Percentiles rank a stretch among this genome's conserved stretches.
phyloP scores from a whole-genome alignment of 495 filamentous ascomycete species.

The Chaetomium fimeti region DNA sequence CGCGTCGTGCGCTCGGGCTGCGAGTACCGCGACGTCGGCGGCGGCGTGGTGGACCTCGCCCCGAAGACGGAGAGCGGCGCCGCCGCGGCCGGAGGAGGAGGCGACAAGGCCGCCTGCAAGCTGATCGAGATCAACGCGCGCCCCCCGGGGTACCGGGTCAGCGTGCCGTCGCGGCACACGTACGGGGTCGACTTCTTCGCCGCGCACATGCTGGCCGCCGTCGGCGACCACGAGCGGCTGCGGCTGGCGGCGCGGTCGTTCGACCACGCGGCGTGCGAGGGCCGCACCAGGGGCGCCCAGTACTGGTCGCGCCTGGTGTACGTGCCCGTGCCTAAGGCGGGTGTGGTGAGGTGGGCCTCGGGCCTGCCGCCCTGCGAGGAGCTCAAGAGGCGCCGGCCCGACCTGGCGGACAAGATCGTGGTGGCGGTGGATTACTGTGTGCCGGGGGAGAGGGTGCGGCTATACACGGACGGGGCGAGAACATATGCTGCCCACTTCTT shows the following conservation, averaged over 20 bases:
- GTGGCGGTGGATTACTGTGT: constrained; percentile 28
- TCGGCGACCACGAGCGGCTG: constrained; percentile 32
- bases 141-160: constrained; percentile 36
- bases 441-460: constrained; percentile 24
- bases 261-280: neutral
- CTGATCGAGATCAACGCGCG: constrained; percentile 46
- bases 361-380: constrained; percentile 31
- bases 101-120: constrained; percentile 26
- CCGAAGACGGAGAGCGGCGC: neutral
- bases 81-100: no score
- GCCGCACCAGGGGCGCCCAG: constrained; percentile 21
- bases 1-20: constrained; percentile 37
- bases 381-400: constrained; percentile 27
- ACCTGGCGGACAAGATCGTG: constrained; percentile 28
- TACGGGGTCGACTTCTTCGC: constrained; percentile 47
- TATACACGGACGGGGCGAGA: constrained; percentile 31
- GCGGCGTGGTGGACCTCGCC: constrained; percentile 19
- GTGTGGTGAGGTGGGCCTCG: constrained; percentile 18
- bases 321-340: constrained; percentile 29
- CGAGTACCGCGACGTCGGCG: constrained; percentile 27
- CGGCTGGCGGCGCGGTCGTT: constrained; percentile 32
- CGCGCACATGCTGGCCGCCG: constrained; percentile 36
- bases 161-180: constrained; percentile 30
- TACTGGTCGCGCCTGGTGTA: constrained; percentile 37
- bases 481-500: constrained; percentile 34